Evolutionary conservation across 2,329 filamentous ascomycete genomes (phyloP), one percentile per base, ranked within the genome.

Genomic region (Akanthomyces uredinophilus): DNA sequence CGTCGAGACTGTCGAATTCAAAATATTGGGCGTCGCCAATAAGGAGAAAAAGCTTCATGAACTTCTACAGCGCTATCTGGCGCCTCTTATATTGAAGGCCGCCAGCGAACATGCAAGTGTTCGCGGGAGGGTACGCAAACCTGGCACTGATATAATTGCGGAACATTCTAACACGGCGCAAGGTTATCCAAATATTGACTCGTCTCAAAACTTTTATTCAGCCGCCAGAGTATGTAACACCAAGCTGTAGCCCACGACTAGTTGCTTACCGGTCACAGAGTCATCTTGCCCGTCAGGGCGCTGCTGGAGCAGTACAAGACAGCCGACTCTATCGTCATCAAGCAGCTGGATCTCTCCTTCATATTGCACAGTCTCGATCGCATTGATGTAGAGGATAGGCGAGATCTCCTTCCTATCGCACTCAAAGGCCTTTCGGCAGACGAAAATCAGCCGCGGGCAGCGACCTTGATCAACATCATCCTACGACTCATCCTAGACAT

Each of bases 241-340:
- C 44, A 24, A 32, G 14, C 39, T 43, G 18, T n/a, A 8, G 2
- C 41, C 18, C 18, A 4, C 14, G n/a, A 69, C 44, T 14, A 2
- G 13, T 13, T 58, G 32, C 14, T 27, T 32, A 35, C 39, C 57
- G 22, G 20, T 11, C 22, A 65, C 65, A 83, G 83, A 54, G 86
- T 97, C 66, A 82, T 93, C 60, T 79, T 99, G 6, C 95, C 95
- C 0, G 92, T 98, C 14, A 83, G 86, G n/a, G 86, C 87, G 18
- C 81, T 99, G 20, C 75, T 98, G 60, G 88, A 92, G 68, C 95
- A 98, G 73, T 97, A 96, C 81, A 96, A 96, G 74, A 70, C 90
- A 24, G 86, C 85, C 43, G 81, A 86, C 44, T 88, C 87, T 14
- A 79, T 87, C 1, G 81, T 97, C 43, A 86, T 99, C 66, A 88